phyloP scores from a whole-genome alignment of 2,329 filamentous ascomycete genomes.

The Didymella arachidicola region DNA sequence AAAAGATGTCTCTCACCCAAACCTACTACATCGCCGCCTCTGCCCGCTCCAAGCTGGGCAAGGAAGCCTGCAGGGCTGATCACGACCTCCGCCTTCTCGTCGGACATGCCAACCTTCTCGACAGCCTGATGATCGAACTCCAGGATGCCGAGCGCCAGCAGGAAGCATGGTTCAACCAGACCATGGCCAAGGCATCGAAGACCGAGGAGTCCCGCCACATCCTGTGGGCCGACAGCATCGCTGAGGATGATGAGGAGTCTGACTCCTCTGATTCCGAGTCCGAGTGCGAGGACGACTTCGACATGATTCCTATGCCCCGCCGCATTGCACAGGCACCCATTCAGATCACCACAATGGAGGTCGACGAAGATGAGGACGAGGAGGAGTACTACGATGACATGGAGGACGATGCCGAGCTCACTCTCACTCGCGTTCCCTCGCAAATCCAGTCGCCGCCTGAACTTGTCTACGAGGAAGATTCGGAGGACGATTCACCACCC shows the following conservation, averaged over 20 bases:
- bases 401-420: slow-evolving; percentile 56
- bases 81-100: slow-evolving; percentile 96
- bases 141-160: slow-evolving; percentile 94
- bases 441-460: slow-evolving; percentile 58
- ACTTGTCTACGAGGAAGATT: slow-evolving; percentile 59
- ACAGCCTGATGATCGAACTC: slow-evolving; percentile 89
- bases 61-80: slow-evolving; percentile 86
- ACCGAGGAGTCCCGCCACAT: slow-evolving; percentile 73
- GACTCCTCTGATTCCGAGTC: slow-evolving; percentile 61
- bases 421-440: slow-evolving; percentile 55
- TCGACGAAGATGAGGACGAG: slow-evolving; percentile 52
- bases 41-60: slow-evolving; percentile 93
- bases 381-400: slow-evolving; percentile 58
- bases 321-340: slow-evolving; percentile 53
- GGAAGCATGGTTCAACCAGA: slow-evolving; percentile 97
- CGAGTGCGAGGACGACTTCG: slow-evolving; percentile 61
- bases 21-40: slow-evolving; percentile 99
- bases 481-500: slow-evolving; percentile 59
- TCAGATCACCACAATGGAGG: slow-evolving; percentile 54
- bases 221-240: slow-evolving; percentile 84
- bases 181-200: slow-evolving; percentile 76
- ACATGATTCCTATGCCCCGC: slow-evolving; percentile 54
- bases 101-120: slow-evolving; percentile 97
- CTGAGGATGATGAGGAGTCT: slow-evolving; percentile 73
- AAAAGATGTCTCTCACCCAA: slow-evolving; percentile 97